phyloP scores from a whole-genome alignment of 345 rosid genomes.

The Draba incana region DNA sequence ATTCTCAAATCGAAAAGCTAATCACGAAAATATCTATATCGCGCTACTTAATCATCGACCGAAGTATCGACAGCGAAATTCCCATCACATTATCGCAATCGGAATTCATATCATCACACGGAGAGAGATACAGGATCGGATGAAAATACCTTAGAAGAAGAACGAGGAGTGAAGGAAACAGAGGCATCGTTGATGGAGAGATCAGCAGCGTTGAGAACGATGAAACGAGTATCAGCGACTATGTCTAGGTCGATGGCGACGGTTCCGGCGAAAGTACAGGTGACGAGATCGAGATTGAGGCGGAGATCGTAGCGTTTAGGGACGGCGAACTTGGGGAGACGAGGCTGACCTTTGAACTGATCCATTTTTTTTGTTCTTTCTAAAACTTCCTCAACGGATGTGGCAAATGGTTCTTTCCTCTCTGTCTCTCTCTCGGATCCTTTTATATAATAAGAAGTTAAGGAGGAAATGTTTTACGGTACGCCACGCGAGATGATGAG shows the following conservation, averaged over 20 bases:
- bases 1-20: background rate
- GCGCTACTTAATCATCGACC: constrained; percentile 6
- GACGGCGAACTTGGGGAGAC: constrained; percentile 82
- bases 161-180: constrained; percentile 52
- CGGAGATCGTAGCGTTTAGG: constrained; percentile 82
- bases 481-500: too few species aligned
- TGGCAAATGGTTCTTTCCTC: too few species aligned
- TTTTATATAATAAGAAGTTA: too few species aligned
- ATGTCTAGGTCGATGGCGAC: constrained; percentile 64
- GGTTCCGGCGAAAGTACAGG: constrained; percentile 73
- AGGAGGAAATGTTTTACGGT: too few species aligned
- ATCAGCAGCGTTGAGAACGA: constrained; percentile 97
- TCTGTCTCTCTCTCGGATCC: too few species aligned
- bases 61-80: constrained; percentile 5
- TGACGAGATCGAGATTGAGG: constrained; percentile 73
- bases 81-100: constrained; percentile 17
- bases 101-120: background rate
- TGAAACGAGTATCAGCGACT: constrained; percentile 58
- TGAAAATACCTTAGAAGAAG: constrained; percentile 57
- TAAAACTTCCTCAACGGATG: too few species aligned
- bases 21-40: too few species aligned
- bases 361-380: constrained; percentile 80
- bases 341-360: constrained; percentile 79
- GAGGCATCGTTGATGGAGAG: constrained; percentile 55
- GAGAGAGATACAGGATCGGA: background rate